Base-by-base conservation (phyloP, 257 asterid genomes). In the Oldenlandia corymbosa region DNA sequence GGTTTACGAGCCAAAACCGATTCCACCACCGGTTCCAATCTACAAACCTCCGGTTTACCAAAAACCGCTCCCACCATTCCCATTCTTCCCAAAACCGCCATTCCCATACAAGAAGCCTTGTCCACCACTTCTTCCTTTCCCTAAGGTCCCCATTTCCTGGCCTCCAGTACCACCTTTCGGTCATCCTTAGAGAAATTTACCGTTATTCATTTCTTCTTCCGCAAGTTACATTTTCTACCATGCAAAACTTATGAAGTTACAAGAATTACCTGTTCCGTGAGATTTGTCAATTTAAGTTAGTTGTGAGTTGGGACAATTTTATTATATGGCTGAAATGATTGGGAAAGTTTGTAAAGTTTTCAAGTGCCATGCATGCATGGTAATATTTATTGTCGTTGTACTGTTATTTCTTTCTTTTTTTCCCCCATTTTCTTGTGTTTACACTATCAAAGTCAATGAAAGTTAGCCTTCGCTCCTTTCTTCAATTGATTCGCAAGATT, bases 71-170 rank as follows among this genome's bases (percentile, higher is more conserved):
- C 87, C 87, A 0, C 80, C 83, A 1, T 28, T 67, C 10, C 89
- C 85, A 4, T 60, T 72, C 13, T 76, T 74, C 74, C 31, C 31
- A 34, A 58, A 34, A 34, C 64, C 64, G 50, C 43, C 36, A 28
- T 58, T 84, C 64, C 84, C 68, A 2, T 75, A 20, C 1, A 89
- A 83, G 82, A 81, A 81, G 23, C 93, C 95, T 0, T 80, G 73
- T 41, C 94, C 94, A 8, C 86, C 93, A 3, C 59, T 85, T 56
- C 95, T 88, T 41, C 85, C 87, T 5, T 36, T 75, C 41, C 96
- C 83, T 8, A 80, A 82, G 71, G 73, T 84, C 76, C 96, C 98
- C 7, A 81, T 70, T 64, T 45, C 77, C 47, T 75, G 63, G 78
- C 91, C 91, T 46, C 88, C 95, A 5, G 54, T 80, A 34, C 82